Evolutionary conservation across 2,329 filamentous ascomycete genomes (phyloP).

Genomic region (Neocucurbitaria cava): DNA sequence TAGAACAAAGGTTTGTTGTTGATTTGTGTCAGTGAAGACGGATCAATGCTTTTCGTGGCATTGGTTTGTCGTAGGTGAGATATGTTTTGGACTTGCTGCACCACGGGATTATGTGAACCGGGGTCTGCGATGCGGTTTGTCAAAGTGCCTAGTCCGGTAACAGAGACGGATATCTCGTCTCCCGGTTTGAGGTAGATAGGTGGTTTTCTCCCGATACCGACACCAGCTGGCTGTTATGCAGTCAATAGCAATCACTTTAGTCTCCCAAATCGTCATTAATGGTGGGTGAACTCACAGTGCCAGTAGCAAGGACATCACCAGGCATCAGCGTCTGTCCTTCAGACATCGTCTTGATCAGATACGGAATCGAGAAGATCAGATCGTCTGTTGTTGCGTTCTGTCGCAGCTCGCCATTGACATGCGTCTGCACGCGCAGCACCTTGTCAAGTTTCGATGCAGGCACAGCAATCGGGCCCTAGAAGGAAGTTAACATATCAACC

Average conservation of each 20-base stretch:
- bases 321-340: conserved; percentile 53
- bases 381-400: conserved; percentile 58
- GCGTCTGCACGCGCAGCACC: conserved; percentile 53
- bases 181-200: conserved; percentile 37
- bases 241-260: conserved; percentile 55
- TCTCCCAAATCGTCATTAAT: conserved; percentile 41
- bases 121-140: conserved; percentile 51
- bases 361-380: conserved; percentile 54
- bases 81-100: conserved; percentile 36
- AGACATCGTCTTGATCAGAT: conserved; percentile 57
- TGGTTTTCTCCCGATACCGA: conserved; percentile 51
- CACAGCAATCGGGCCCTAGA: conserved; percentile 60
- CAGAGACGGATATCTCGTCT: conserved; percentile 30
- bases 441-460: conserved; percentile 55
- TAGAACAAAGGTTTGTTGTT: conserved; percentile 54
- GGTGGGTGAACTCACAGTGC: conserved; percentile 61
- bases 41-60: conserved; percentile 43
- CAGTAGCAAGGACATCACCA: conserved; percentile 58
- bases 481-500: background rate
- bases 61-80: conserved; percentile 52
- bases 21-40: conserved; percentile 47
- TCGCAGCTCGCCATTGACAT: conserved; percentile 56
- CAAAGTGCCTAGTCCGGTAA: conserved; percentile 35
- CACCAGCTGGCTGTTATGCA: conserved; percentile 49
- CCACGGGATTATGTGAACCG: conserved; percentile 49